These are phyloP conservation scores for Physaria fendleri DNA, from an alignment of 345 rosid genomes.

Conservation along the genomic window DNA sequence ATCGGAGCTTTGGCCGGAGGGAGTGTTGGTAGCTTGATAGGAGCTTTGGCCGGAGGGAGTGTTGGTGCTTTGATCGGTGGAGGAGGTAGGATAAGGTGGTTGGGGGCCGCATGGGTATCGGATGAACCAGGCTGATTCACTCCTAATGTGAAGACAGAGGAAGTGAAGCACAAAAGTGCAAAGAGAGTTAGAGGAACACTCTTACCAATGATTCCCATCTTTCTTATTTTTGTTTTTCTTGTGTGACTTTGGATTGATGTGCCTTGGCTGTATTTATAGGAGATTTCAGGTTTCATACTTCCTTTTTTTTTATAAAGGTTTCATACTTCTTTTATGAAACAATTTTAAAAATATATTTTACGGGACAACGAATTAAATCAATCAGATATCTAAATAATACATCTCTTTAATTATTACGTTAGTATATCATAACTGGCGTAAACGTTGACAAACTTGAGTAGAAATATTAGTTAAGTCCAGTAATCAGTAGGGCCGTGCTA, in stretches of 20 bases:
- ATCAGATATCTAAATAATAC: neutral
- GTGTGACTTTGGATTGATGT: neutral
- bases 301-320: too few relatives aligned
- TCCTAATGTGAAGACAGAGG: slow-evolving; percentile 28
- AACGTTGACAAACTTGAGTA: neutral
- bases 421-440: neutral
- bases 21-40: neutral
- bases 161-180: slow-evolving; percentile 33
- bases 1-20: neutral
- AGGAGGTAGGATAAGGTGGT: neutral
- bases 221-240: slow-evolving; percentile 6
- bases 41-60: neutral
- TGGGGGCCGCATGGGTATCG: neutral
- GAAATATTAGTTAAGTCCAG: neutral
- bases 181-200: slow-evolving; percentile 31
- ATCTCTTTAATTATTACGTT: neutral
- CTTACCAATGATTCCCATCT: slow-evolving; percentile 34
- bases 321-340: neutral
- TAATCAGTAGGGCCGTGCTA: too few relatives aligned
- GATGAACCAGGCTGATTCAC: slow-evolving; percentile 7
- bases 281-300: neutral
- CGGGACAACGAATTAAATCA: neutral
- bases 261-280: slow-evolving; percentile 10
- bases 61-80: too few relatives aligned
- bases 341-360: neutral